phyloP scores from a whole-genome alignment of 306 rosid genomes.

The Phaseolus lunatus region DNA sequence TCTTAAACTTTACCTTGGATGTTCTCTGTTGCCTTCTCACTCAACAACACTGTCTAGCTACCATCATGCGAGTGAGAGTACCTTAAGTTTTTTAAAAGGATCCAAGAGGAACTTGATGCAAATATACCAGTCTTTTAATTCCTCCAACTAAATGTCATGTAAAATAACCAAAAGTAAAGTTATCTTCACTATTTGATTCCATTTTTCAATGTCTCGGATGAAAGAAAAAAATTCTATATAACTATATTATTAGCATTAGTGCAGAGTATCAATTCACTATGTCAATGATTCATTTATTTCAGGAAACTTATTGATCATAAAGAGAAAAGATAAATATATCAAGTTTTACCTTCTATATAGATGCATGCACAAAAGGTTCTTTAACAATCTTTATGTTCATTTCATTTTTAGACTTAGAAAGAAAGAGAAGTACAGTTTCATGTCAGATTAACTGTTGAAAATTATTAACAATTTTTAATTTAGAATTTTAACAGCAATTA shows the following conservation, averaged over 20 bases:
- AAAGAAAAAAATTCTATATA: too few relatives aligned
- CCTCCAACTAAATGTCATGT: not conserved
- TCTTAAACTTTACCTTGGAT: conserved; percentile 44
- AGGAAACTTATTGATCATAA: too few relatives aligned
- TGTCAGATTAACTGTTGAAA: not conserved
- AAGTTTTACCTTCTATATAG: too few relatives aligned
- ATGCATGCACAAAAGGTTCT: not conserved
- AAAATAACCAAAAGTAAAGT: not conserved
- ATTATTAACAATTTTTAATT: too few relatives aligned
- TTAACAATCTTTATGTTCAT: not conserved
- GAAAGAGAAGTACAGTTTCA: not conserved
- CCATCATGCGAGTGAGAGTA: conserved; percentile 49
- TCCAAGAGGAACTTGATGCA: conserved; percentile 1
- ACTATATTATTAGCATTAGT: too few relatives aligned
- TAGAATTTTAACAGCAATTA: not conserved
- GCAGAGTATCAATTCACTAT: too few relatives aligned
- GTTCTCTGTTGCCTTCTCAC: conserved; percentile 46
- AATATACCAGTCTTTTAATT: not conserved
- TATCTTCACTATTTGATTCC: not conserved
- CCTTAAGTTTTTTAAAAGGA: conserved; percentile 29
- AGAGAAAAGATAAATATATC: too few relatives aligned
- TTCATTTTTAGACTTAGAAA: not conserved
- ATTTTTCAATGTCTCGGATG: not conserved
- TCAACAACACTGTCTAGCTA: conserved; percentile 47
- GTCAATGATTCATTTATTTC: too few relatives aligned